These are phyloP conservation scores for Brassica balearica DNA, from an alignment of 441 rosid species.

Conservation along the genomic window DNA sequence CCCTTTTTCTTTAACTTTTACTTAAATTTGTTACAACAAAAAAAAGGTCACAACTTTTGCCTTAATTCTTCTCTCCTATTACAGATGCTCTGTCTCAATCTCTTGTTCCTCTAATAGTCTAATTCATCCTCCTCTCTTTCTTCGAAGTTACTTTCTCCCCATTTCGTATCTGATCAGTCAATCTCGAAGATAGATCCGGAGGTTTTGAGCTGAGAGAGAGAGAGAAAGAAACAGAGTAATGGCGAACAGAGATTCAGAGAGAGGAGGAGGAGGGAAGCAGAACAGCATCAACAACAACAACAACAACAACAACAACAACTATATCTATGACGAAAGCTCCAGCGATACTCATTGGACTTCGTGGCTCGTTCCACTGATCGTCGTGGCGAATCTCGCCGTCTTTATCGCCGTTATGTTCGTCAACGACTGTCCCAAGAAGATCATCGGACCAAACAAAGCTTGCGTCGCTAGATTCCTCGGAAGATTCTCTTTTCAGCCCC, in stretches of 20 bases:
- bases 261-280: conserved; percentile 66
- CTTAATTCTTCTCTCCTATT: conserved; percentile 13
- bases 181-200: conserved; percentile 17
- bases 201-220: neutral
- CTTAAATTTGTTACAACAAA: no score
- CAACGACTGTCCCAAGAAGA: conserved; percentile 83
- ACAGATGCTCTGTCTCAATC: conserved; percentile 42
- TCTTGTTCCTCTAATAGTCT: conserved; percentile 28
- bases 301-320: conserved; percentile 29
- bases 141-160: conserved; percentile 42
- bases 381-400: conserved; percentile 69
- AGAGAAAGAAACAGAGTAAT: conserved; percentile 38
- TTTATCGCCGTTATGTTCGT: conserved; percentile 75
- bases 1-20: no score
- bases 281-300: conserved; percentile 40
- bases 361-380: conserved; percentile 84
- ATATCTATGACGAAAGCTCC: conserved; percentile 50
- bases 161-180: conserved; percentile 33
- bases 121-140: conserved; percentile 21
- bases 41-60: neutral
- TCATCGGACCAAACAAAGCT: conserved; percentile 46
- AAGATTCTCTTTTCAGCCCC: conserved; percentile 83
- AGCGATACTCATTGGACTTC: conserved; percentile 73
- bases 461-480: conserved; percentile 82
- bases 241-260: conserved; percentile 47